These are phyloP conservation scores for Starmerella gropengiesseri DNA, from an alignment of 805 yeast species.

Conservation along the genomic window DNA sequence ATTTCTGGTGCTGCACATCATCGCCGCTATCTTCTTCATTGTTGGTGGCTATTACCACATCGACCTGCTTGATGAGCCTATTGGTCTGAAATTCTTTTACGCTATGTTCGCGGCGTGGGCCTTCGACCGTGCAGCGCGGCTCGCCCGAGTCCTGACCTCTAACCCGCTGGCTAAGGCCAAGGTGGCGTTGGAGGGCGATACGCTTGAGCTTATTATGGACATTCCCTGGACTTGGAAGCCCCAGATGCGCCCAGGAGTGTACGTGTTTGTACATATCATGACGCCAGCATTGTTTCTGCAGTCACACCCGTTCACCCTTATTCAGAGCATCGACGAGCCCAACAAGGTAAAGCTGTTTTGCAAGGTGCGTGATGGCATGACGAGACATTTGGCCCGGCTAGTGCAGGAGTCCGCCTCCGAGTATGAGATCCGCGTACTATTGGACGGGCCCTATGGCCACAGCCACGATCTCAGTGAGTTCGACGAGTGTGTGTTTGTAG, in stretches of 20 bases:
- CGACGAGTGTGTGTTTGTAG: conserved; percentile 46
- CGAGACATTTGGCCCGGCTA: conserved; percentile 27
- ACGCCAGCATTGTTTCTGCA: conserved; percentile 49
- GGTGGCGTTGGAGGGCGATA: conserved; percentile 12
- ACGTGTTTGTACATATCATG: conserved; percentile 42
- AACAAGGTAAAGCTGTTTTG: conserved; percentile 20
- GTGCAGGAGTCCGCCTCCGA: conserved; percentile 11
- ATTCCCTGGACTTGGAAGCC: conserved; percentile 40
- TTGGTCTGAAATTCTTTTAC: conserved; percentile 33
- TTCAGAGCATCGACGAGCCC: conserved; percentile 11
- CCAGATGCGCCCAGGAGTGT: conserved; percentile 40
- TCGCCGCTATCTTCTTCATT: conserved; percentile 37
- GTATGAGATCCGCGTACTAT: conserved; percentile 14
- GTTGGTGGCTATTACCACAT: conserved; percentile 49
- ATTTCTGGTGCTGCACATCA: conserved; percentile 45
- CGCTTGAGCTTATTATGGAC: conserved; percentile 24
- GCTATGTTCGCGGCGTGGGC: conserved; percentile 58
- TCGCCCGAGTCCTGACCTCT: conserved; percentile 36
- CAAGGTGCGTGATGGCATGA: conserved; percentile 43
- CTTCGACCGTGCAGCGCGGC: conserved; percentile 50
- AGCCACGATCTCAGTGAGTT: conserved; percentile 39
- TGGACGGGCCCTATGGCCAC: conserved; percentile 68
- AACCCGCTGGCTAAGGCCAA: conserved; percentile 7
- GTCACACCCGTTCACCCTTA: conserved; percentile 58
- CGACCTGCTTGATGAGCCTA: conserved; percentile 3